Conservation (phyloP, 352 stramenopile species). For the Phytopythium cucurbitacearum region DNA sequence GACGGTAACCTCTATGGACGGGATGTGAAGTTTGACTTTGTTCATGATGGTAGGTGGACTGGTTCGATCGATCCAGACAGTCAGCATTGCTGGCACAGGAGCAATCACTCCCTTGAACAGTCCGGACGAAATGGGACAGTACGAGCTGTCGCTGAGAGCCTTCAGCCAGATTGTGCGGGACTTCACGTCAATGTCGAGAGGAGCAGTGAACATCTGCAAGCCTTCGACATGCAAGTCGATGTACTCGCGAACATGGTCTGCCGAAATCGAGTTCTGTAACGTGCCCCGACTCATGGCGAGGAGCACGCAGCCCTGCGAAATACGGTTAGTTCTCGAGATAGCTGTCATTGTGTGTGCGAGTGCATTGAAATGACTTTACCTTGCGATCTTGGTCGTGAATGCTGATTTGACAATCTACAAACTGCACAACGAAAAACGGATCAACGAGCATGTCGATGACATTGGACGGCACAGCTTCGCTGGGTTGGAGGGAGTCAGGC, state of each 20-base stretch:
- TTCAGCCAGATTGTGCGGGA: slow-evolving; percentile 67
- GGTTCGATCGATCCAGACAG: slow-evolving; percentile 44
- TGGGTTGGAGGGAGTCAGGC: slow-evolving; percentile 13
- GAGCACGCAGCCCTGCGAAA: slow-evolving; percentile 44
- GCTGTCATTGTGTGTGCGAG: background rate
- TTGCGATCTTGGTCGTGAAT: slow-evolving; percentile 68
- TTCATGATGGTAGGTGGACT: slow-evolving; percentile 13
- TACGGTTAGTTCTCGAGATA: background rate
- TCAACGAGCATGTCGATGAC: slow-evolving; percentile 19
- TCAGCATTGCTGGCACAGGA: slow-evolving; percentile 50
- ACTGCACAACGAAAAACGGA: slow-evolving; percentile 65
- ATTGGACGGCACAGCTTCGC: slow-evolving; percentile 1
- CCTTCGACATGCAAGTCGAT: slow-evolving; percentile 61
- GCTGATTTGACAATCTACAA: slow-evolving; percentile 76
- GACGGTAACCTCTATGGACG: slow-evolving; percentile 44
- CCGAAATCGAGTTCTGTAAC: slow-evolving; percentile 50
- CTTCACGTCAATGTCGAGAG: slow-evolving; percentile 68
- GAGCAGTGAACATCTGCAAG: slow-evolving; percentile 60
- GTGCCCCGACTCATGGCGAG: slow-evolving; percentile 56
- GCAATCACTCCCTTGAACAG: slow-evolving; percentile 64
- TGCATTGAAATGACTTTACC: slow-evolving; percentile 10
- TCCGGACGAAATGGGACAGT: slow-evolving; percentile 54
- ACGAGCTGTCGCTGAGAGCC: slow-evolving; percentile 44
- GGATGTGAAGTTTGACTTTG: slow-evolving; percentile 53
- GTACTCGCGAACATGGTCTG: slow-evolving; percentile 41